Percentiles rank a stretch among this genome's conserved stretches.
These are phyloP conservation scores for Sporothrix brasiliensis DNA, from an alignment of 2,329 filamentous ascomycete genomes.

Conservation along the genomic window DNA sequence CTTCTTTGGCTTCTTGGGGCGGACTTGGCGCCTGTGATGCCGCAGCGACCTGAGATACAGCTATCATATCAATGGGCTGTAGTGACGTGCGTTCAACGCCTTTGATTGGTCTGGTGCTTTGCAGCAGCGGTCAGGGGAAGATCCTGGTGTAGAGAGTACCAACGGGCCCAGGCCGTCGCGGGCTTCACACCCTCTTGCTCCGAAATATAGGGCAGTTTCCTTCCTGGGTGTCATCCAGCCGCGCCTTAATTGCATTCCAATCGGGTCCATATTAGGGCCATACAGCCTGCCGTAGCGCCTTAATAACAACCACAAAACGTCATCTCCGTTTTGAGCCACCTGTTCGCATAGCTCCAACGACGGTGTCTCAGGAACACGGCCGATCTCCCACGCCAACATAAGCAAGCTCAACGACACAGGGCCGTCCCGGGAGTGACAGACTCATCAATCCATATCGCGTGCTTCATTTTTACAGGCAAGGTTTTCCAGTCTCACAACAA, in stretches of 20 bases:
- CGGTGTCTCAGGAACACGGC: constrained; percentile 4
- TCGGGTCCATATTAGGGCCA: not conserved
- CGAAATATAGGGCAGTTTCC: constrained; percentile 19
- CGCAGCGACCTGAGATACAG: not conserved
- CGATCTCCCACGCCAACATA: not conserved
- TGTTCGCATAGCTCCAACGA: constrained; percentile 8
- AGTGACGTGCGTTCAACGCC: not conserved
- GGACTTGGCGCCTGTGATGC: constrained; percentile 12
- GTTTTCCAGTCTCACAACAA: no score
- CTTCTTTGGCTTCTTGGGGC: constrained; percentile 2
- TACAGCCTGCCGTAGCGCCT: not conserved
- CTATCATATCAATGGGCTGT: not conserved
- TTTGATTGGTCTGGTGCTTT: constrained; percentile 21
- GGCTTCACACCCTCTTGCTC: not conserved
- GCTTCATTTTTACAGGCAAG: not conserved
- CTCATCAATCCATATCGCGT: not conserved
- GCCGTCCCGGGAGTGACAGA: not conserved
- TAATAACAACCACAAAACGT: constrained; percentile 1
- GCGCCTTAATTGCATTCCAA: constrained; percentile 18
- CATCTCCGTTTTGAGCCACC: constrained; percentile 14
- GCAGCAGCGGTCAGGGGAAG: not conserved
- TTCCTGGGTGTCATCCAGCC: not conserved
- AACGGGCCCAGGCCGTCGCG: no score
- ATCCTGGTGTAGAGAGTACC: no score
- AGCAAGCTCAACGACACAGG: not conserved